Evolutionary conservation across 1,284 basidiomycete species (phyloP).

Genomic region (Pterulicium gracile): DNA sequence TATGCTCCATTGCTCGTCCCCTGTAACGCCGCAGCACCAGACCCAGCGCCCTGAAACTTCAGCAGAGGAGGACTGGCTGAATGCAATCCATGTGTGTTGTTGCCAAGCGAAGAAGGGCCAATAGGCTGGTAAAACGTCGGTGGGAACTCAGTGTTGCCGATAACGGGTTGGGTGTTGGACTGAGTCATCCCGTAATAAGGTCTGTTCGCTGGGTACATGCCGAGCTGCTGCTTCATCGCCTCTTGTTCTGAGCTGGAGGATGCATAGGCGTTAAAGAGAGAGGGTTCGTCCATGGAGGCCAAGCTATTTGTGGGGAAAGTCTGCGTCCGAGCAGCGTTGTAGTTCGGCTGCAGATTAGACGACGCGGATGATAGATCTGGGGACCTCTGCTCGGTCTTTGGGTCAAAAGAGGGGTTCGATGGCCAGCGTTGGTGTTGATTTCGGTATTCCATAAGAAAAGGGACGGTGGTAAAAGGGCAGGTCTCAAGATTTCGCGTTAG

Average conservation of each 20-base stretch:
- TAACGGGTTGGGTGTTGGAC: neutral
- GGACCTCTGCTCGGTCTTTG: neutral
- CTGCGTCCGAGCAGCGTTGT: neutral
- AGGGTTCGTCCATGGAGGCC: neutral
- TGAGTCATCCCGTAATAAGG: neutral
- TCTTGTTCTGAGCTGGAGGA: neutral
- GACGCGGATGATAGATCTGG: neutral
- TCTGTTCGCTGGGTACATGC: neutral
- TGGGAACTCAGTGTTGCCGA: neutral
- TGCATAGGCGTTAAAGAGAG: neutral
- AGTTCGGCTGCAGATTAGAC: neutral
- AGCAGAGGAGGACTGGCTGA: neutral
- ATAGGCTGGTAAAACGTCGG: neutral
- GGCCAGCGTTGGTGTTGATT: neutral
- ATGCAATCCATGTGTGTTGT: neutral
- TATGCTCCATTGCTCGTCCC: neutral
- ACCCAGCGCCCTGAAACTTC: neutral
- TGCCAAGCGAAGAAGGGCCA: neutral
- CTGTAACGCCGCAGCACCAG: neutral
- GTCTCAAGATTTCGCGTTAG: too few species aligned
- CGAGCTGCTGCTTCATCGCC: neutral
- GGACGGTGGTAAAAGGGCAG: neutral
- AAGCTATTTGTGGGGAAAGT: neutral
- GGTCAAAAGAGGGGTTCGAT: neutral
- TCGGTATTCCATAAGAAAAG: neutral